Evolutionary conservation across 139 green algal species (phyloP).

Genomic region (Dunaliella primolecta): DNA sequence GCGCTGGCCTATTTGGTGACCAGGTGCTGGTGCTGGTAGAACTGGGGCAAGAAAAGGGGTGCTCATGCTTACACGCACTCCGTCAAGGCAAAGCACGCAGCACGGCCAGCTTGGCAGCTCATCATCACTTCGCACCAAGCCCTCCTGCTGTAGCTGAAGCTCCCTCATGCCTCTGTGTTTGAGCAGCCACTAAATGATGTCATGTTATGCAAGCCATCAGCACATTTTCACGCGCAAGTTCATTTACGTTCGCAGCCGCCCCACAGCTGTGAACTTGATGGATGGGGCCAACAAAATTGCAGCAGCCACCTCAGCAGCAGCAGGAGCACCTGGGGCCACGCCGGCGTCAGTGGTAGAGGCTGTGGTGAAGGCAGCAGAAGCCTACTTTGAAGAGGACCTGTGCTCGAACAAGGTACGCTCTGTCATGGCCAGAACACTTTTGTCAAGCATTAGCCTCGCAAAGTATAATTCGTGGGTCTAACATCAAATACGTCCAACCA

Average conservation of each 20-base stretch:
- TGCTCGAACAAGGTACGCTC: constrained; percentile 70
- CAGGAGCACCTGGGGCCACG: constrained; percentile 33
- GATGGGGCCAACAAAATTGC: constrained; percentile 72
- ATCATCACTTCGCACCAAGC: not conserved
- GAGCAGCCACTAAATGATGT: too few species aligned
- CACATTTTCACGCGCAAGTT: too few species aligned
- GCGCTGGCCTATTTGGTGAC: constrained; percentile 78
- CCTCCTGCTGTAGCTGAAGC: not conserved
- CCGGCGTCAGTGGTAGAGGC: constrained; percentile 46
- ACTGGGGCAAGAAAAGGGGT: too few species aligned
- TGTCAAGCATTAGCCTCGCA: too few species aligned
- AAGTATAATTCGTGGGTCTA: too few species aligned
- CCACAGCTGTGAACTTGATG: constrained; percentile 93
- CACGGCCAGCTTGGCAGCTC: not conserved
- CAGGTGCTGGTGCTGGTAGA: constrained; percentile 47
- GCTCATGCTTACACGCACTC: not conserved
- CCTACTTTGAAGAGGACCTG: constrained; percentile 80
- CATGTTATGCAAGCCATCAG: too few species aligned
- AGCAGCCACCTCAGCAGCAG: constrained; percentile 32
- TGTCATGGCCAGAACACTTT: too few species aligned
- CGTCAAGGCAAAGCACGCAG: not conserved
- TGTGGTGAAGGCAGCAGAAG: constrained; percentile 69
- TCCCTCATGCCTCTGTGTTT: too few species aligned
- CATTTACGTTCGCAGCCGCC: too few species aligned
- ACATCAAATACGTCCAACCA: too few species aligned